Evolutionary conservation across 73 alveolate species (phyloP).

Genomic region (Paramecium primaurelia): DNA sequence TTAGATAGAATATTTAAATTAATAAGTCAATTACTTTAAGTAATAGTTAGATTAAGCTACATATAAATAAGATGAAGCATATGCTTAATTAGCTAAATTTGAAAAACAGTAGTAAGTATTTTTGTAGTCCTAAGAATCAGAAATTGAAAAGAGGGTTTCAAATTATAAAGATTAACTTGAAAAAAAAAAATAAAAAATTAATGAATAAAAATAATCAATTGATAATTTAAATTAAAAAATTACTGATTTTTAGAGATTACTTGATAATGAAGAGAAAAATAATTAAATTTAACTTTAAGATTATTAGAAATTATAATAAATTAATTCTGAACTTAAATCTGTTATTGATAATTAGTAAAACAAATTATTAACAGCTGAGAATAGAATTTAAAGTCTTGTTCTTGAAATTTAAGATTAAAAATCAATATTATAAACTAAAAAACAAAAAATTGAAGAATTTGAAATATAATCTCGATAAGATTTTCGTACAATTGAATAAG

Average conservation of each 20-base stretch:
- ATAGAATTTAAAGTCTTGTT: not conserved
- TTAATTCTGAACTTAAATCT: not conserved
- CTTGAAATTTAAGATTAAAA: not conserved
- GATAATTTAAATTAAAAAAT: not conserved
- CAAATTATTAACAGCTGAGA: not conserved
- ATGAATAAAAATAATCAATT: not conserved
- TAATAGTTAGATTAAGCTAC: not conserved
- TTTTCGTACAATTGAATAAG: conserved; percentile 10
- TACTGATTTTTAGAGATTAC: not conserved
- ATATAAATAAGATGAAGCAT: not conserved
- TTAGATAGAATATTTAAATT: conserved; percentile 3
- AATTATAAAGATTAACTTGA: not conserved
- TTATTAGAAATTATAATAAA: not conserved
- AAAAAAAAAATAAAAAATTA: conserved; percentile 5
- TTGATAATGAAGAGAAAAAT: conserved; percentile 21
- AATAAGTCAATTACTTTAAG: not conserved
- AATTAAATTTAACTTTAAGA: not conserved
- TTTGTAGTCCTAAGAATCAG: not conserved
- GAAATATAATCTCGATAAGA: not conserved
- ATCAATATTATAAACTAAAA: not conserved
- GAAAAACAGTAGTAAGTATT: not conserved
- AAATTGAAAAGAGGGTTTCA: not conserved
- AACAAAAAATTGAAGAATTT: not conserved
- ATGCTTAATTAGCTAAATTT: not conserved
- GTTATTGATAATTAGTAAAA: not conserved